Evolutionary conservation across 352 stramenopile species (phyloP).

Genomic region (Blastocystis hominis): DNA sequence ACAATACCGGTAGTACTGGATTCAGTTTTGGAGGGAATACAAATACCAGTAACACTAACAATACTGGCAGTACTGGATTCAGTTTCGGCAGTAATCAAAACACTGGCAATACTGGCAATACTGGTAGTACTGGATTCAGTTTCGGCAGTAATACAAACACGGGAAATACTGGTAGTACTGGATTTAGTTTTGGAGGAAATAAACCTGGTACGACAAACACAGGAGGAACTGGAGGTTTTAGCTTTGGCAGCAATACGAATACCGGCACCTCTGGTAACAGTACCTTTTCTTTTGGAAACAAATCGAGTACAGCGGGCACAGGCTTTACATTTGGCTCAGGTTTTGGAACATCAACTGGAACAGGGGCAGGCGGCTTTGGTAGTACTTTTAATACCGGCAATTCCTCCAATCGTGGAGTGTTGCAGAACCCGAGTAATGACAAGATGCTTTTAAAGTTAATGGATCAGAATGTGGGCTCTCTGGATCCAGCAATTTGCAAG

Average conservation of each 20-base stretch:
- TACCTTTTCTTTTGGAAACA: neutral
- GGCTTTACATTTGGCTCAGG: neutral
- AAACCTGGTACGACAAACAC: neutral
- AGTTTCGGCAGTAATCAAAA: neutral
- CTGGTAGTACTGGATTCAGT: neutral
- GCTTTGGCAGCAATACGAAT: neutral
- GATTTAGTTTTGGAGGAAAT: neutral
- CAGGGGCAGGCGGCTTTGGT: neutral
- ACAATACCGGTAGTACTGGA: neutral
- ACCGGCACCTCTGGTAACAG: neutral
- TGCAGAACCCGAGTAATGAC: conserved; percentile 22
- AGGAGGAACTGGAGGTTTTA: neutral
- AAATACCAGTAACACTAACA: neutral
- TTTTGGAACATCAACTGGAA: neutral
- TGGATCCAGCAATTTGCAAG: neutral
- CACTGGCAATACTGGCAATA: neutral
- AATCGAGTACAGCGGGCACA: neutral
- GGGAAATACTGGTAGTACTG: neutral
- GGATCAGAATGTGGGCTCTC: neutral
- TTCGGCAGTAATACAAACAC: neutral
- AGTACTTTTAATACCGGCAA: neutral
- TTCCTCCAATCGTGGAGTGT: neutral
- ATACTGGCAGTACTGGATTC: neutral
- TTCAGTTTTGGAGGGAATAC: neutral
- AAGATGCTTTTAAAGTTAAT: conserved; percentile 34